Base-by-base conservation (phyloP, 345 rosid genomes). In the Eucalyptus lansdowneana region DNA sequence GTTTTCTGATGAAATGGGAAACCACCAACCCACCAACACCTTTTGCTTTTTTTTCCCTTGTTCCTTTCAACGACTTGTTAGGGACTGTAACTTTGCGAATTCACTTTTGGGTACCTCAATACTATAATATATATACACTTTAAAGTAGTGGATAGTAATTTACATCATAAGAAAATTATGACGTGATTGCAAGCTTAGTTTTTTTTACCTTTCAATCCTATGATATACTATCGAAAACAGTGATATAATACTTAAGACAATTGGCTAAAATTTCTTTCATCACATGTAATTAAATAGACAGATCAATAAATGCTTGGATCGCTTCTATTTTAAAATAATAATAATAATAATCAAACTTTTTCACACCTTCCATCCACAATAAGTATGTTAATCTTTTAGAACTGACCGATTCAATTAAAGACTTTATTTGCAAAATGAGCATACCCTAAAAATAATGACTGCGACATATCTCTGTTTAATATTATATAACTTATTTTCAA, bases 401-500 rank as follows among this genome's bases (percentile, higher is more conserved):
- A 76, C 3, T 21, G 8, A 0, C 9, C 0, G 1, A 10, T 21
- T 76, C 27, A 6, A 37, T 11, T 37, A 76, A 6, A 19, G 45
- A 37, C 83, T 6, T 10, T 76, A 37, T 72, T 37, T 19, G 47
- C 40, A 9, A 0, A 11, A 0, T 1, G 2, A 37, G 25, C 81
- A 72, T 19, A 37, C 25, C 24, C 4, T 5, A 2, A 72, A 72
- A 34, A 9, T 0, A 34, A 37, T 13, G 25, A 34, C 3, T 1
- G 1, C 7, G 14, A 1, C 45, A 37, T 72, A 72, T 37, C 1
- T n/a, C n/a, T 10, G 1, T 69, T 34, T 34, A 69, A 9, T 34
- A 2, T 17, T 17, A 9, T 7, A 34, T 12, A 34, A 34, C 6
- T 31, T 34, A 34, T 19, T 37, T 34, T 11, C 0, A 10, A 4